Evolutionary conservation across 2,329 filamentous ascomycete species (phyloP).

Genomic region (Colletotrichum phormii): DNA sequence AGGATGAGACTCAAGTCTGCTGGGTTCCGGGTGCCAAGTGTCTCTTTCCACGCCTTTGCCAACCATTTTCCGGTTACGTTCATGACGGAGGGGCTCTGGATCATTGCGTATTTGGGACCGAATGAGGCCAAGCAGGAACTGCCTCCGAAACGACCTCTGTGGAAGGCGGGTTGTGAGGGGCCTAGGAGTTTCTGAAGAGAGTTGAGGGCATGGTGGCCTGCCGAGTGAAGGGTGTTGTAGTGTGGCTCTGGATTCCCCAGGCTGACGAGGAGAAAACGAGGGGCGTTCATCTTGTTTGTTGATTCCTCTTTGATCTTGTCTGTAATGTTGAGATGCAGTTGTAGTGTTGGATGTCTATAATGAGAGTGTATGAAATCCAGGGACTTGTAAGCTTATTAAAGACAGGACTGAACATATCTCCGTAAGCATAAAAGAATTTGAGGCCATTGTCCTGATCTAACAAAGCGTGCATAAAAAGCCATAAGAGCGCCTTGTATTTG

Average conservation of each 20-base stretch:
- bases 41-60: slow-evolving; percentile 71
- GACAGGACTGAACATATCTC: background rate
- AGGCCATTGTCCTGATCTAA: background rate
- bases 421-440: background rate
- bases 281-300: slow-evolving; percentile 39
- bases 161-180: slow-evolving; percentile 61
- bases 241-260: slow-evolving; percentile 87
- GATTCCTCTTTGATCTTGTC: background rate
- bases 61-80: slow-evolving; percentile 84
- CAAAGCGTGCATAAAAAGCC: background rate
- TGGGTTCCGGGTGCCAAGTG: slow-evolving; percentile 53
- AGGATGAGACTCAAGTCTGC: slow-evolving; percentile 71
- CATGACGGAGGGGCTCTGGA: slow-evolving; percentile 84
- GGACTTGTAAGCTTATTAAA: background rate
- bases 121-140: slow-evolving; percentile 62
- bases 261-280: slow-evolving; percentile 81
- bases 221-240: slow-evolving; percentile 84
- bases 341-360: background rate
- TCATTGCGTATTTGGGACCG: slow-evolving; percentile 70
- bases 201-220: slow-evolving; percentile 83
- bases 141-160: slow-evolving; percentile 57
- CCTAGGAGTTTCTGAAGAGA: slow-evolving; percentile 64
- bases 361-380: background rate
- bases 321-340: background rate
- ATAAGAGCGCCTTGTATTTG: background rate